A percentile compares a stretch with the other conserved stretches of the same genome.
Conservation (phyloP, 805 yeast genomes). For the Jamesozyma lodderae region DNA sequence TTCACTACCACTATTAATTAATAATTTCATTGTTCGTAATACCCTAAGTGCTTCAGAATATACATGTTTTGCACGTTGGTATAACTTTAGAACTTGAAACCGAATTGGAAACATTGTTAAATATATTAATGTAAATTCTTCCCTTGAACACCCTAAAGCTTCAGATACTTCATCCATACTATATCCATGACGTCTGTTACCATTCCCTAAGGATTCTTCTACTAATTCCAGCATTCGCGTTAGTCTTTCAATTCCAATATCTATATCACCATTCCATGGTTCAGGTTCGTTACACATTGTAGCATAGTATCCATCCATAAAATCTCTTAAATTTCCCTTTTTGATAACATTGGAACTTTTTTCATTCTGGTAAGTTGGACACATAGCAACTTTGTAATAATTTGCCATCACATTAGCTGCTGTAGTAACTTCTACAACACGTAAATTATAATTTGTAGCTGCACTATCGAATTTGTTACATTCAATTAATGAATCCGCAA, state of each 20-base stretch:
- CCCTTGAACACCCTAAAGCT: conserved; percentile 34
- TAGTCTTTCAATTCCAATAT: conserved; percentile 35
- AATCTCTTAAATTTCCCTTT: conserved; percentile 55
- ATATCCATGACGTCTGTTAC: conserved; percentile 38
- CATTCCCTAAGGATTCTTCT: conserved; percentile 34
- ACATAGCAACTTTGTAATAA: conserved; percentile 32
- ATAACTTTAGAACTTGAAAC: conserved; percentile 45
- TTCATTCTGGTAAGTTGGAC: conserved; percentile 13
- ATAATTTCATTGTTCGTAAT: conserved; percentile 37
- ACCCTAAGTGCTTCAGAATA: conserved; percentile 55
- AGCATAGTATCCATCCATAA: conserved; percentile 43
- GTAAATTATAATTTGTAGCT: conserved; percentile 56
- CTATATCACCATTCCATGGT: conserved; percentile 42
- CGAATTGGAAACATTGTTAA: conserved; percentile 49
- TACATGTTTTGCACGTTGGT: conserved; percentile 54
- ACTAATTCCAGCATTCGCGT: conserved; percentile 35
- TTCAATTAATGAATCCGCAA: conserved; percentile 54
- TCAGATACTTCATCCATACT: conserved; percentile 40
- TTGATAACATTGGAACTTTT: conserved; percentile 15
- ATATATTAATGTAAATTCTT: conserved; percentile 38
- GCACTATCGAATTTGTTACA: conserved; percentile 64
- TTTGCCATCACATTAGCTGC: conserved; percentile 53
- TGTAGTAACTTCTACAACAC: conserved; percentile 62
- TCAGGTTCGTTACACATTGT: conserved; percentile 16
- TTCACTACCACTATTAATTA: conserved; percentile 20